Conservation (phyloP, 768 basidiomycete genomes). For the Nidularia sp. region DNA sequence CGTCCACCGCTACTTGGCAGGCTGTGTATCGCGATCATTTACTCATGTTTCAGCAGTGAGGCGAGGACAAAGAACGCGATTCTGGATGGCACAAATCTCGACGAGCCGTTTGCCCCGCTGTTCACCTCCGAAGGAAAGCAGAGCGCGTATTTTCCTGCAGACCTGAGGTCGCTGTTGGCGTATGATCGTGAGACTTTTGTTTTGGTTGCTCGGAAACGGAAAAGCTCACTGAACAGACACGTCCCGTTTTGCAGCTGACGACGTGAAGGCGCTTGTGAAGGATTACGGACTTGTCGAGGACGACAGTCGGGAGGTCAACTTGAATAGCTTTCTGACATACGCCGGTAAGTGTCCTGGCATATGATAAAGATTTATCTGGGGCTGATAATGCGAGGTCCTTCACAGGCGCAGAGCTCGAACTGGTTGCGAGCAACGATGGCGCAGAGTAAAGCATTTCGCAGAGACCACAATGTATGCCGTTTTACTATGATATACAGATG, state of each 20-base stretch:
- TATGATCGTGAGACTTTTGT: slow-evolving; percentile 45
- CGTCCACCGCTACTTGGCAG: slow-evolving; percentile 13
- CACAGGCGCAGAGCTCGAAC: too few species aligned
- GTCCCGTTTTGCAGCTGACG: slow-evolving; percentile 26
- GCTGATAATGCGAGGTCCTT: too few species aligned
- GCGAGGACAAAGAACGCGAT: slow-evolving; percentile 45
- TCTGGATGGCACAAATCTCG: slow-evolving; percentile 31
- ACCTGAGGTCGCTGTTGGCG: slow-evolving; percentile 43
- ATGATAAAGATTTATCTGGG: too few species aligned
- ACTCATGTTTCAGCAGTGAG: slow-evolving; percentile 26
- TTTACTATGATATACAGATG: too few species aligned
- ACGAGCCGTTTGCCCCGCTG: slow-evolving; percentile 43
- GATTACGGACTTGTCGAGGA: slow-evolving; percentile 47
- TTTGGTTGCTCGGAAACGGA: background rate
- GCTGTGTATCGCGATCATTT: background rate
- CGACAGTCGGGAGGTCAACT: slow-evolving; percentile 36
- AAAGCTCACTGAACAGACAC: slow-evolving; percentile 3
- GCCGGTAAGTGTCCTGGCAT: slow-evolving; percentile 32
- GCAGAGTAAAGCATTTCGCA: too few species aligned
- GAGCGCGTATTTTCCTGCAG: slow-evolving; percentile 44
- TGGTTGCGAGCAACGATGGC: too few species aligned
- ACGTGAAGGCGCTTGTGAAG: slow-evolving; percentile 33
- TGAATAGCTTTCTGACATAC: slow-evolving; percentile 53
- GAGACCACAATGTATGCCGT: too few species aligned
- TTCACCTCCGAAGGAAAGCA: slow-evolving; percentile 42